A percentile compares a stretch with the other conserved stretches of the same genome.
These are phyloP conservation scores for Macrophomina pseudophaseolina DNA, from an alignment of 2,329 filamentous ascomycete species.

Conservation along the genomic window DNA sequence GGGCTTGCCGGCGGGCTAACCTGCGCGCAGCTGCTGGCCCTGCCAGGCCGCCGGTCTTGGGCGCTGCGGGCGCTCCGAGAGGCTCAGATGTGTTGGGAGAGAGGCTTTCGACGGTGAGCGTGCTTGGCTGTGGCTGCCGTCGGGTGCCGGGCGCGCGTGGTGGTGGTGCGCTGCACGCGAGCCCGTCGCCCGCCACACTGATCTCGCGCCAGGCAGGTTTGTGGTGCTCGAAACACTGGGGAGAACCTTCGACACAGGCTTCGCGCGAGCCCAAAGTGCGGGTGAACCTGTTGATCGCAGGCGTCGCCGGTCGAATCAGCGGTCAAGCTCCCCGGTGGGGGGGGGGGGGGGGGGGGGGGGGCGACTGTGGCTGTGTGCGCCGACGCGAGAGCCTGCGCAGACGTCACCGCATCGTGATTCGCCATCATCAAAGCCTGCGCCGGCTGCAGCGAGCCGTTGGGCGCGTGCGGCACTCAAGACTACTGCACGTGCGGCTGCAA, in stretches of 20 bases:
- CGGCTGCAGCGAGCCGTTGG: slow-evolving; percentile 2
- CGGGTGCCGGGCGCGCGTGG: slow-evolving; percentile 17
- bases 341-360: too few species aligned
- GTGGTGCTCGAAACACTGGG: background rate
- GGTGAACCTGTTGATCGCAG: slow-evolving; percentile 21
- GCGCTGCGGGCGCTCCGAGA: slow-evolving; percentile 10
- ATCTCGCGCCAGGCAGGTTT: background rate
- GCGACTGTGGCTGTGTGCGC: slow-evolving; percentile 20
- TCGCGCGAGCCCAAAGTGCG: slow-evolving; percentile 10
- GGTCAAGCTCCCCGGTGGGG: slow-evolving; percentile 1
- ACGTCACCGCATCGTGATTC: slow-evolving; percentile 19
- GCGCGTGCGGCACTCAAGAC: slow-evolving; percentile 7
- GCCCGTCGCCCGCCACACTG: background rate
- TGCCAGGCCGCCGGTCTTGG: slow-evolving; percentile 1
- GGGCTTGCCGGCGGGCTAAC: background rate
- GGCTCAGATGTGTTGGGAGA: slow-evolving; percentile 6
- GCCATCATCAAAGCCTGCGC: background rate
- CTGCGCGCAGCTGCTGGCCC: background rate
- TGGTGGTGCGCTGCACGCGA: slow-evolving; percentile 22
- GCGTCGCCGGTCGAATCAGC: slow-evolving; percentile 20
- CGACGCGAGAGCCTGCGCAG: background rate
- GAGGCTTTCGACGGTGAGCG: slow-evolving; percentile 9
- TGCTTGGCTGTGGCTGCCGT: slow-evolving; percentile 10
- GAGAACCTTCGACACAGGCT: background rate
- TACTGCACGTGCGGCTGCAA: slow-evolving; percentile 11